Evolutionary conservation across 495 filamentous ascomycete species (phyloP), one percentile per base, ranked within the genome.

Genomic region (Penicillium nucicola): DNA sequence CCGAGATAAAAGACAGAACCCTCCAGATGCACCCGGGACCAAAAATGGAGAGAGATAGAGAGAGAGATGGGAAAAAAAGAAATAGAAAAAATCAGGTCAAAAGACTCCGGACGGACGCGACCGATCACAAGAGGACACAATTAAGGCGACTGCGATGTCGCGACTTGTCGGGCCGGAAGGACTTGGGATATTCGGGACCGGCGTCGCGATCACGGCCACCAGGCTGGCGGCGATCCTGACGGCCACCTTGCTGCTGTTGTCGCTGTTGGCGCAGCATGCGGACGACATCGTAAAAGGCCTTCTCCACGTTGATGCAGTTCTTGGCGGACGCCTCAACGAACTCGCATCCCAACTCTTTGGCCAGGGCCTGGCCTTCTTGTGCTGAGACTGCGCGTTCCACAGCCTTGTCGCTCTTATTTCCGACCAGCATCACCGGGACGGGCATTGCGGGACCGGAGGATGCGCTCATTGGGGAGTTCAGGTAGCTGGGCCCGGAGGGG

Each of bases 301-400:
- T 96, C 65, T 98, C 93, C 20, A 98, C 93, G 62, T 98, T 97
- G 75, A 97, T 89, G 76, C 93, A 97, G 63, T 96, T 96, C 76
- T 97, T 97, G n/a, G 93, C 93, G 12, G 92, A 97, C 5, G 93
- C 93, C 68, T 97, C 93, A 49, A 97, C 92, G 60, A 97, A 98
- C 52, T 97, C 93, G 69, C 93, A 98, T 42, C 89, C 89, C 31
- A 98, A 77, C 62, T 96, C 89, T 62, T 90, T 87, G 33, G 93
- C 95, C 15, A 97, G 70, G 19, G 90, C 90, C 50, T 89, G 88
- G 4, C 93, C 93, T 72, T 98, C 93, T 65, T 98, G 93, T 22
- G 91, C 95, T 1, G 92, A 96, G 7, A 98, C 93, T 52, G 96
- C 93, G 45, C 93, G 83, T 70, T 98, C 95, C 12, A 92, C 92